Base-by-base conservation (phyloP, 768 basidiomycete genomes). In the Agaricus subrufescens region DNA sequence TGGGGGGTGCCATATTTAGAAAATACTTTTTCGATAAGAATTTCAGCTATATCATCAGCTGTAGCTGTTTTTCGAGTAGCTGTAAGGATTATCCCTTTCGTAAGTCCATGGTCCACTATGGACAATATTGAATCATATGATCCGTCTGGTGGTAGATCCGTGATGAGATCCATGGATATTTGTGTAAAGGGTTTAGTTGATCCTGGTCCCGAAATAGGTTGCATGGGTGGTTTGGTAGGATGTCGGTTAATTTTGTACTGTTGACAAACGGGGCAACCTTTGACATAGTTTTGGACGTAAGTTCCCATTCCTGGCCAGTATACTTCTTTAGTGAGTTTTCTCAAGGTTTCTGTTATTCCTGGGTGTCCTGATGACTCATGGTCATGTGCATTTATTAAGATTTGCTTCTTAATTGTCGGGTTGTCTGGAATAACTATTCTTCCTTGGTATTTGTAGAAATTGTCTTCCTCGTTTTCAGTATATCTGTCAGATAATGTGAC, bases 271-370 rank as follows among this genome's bases (percentile, higher is more conserved):
- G 7, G 45, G 23, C 67, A 68, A 25, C 62, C 63, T 45, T 60
- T 34, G 12, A 67, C 47, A 49, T 66, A 67, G 5, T 65, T 46
- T 5, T 61, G 57, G 31, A 65, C 34, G 27, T 59, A 63, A 1
- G 12, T 40, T 0, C 50, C 12, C 56, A 65, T 59, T 53, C 60
- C 61, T 9, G 65, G 66, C 66, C 65, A 67, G 46, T 58, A 67
- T 29, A 60, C 59, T 1, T 60, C n/a, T 39, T 57, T 11, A 37
- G 40, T 34, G 1, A 62, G 15, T 19, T 45, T 14, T 6, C 50
- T 30, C 14, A 54, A 49, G 0, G 62, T 63, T 43, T 58, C 53
- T 0, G 46, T 3, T 26, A 37, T 29, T 7, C 62, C 57, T 31
- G 62, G 61, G 40, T 65, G 62, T 43, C 62, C 57, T 15, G 57